A percentile compares a stretch with the other conserved stretches of the same genome.
Evolutionary conservation across 2,329 filamentous ascomycete species (phyloP).

Genomic region (Xylariales sp.): DNA sequence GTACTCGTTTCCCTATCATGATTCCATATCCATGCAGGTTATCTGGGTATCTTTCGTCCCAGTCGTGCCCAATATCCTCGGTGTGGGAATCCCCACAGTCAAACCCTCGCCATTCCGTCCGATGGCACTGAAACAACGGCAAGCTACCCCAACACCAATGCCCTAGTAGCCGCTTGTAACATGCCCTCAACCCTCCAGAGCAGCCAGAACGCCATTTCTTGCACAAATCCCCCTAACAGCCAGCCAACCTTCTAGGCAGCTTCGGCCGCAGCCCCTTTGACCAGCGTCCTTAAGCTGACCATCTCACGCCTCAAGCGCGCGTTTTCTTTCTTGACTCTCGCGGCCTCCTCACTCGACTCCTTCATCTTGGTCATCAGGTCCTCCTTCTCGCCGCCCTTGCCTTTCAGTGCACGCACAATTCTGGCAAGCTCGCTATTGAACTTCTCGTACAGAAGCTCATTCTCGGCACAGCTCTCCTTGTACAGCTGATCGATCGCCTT

Average conservation of each 20-base stretch:
- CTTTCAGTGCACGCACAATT: constrained; percentile 70
- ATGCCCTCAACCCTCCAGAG: constrained; percentile 1
- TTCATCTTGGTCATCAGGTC: constrained; percentile 68
- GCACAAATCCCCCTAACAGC: neutral
- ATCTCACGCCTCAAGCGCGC: constrained; percentile 77
- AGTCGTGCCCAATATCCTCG: too few species aligned
- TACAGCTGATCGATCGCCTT: constrained; percentile 84
- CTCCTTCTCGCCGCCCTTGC: constrained; percentile 70
- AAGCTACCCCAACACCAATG: too few species aligned
- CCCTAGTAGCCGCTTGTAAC: too few species aligned
- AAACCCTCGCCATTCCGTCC: too few species aligned
- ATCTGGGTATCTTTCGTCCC: too few species aligned
- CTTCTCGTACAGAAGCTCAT: constrained; percentile 84
- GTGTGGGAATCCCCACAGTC: too few species aligned
- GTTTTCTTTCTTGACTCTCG: constrained; percentile 79
- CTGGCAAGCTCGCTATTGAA: constrained; percentile 89
- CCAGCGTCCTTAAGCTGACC: constrained; percentile 57
- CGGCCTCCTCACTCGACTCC: constrained; percentile 72
- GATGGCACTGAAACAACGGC: too few species aligned
- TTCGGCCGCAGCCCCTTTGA: constrained; percentile 35
- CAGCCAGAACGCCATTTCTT: constrained; percentile 5
- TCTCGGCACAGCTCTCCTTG: constrained; percentile 79
- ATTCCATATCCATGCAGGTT: too few species aligned
- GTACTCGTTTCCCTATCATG: too few species aligned
- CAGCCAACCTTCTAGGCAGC: constrained; percentile 9